Percentiles rank a stretch among this genome's conserved stretches.
Evolutionary conservation across 1,284 basidiomycete species (phyloP).

Genomic region (Sanghuangporus baumii): DNA sequence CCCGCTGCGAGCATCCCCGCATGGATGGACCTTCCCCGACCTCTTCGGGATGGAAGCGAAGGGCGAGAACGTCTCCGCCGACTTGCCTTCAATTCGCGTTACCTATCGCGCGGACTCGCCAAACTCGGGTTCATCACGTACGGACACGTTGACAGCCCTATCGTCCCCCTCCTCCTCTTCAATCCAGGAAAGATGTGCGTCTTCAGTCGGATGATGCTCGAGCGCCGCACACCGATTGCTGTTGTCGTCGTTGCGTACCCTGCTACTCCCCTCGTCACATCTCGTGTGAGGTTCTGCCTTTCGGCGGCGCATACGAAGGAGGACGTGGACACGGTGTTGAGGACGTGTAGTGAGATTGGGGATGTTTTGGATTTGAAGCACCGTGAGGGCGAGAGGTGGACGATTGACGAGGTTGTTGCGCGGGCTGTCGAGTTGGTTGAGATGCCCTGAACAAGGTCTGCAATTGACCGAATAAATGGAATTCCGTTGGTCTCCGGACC

Average conservation of each 20-base stretch:
- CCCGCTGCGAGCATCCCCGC: conserved; percentile 54
- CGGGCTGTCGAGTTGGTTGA: conserved; percentile 76
- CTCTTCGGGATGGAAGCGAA: conserved; percentile 76
- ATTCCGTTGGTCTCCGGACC: no score
- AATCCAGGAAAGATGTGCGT: conserved; percentile 90
- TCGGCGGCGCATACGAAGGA: conserved; percentile 96
- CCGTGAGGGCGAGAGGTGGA: conserved; percentile 73
- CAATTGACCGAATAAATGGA: background rate
- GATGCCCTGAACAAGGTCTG: conserved; percentile 22
- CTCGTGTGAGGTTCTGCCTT: conserved; percentile 91
- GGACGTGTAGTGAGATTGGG: conserved; percentile 92
- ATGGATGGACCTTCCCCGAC: conserved; percentile 68
- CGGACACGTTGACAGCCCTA: conserved; percentile 87
- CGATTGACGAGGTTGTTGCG: conserved; percentile 71
- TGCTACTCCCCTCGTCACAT: conserved; percentile 87
- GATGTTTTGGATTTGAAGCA: conserved; percentile 84
- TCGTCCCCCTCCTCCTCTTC: conserved; percentile 92
- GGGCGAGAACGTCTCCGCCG: conserved; percentile 79
- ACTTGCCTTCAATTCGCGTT: conserved; percentile 93
- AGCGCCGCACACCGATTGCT: conserved; percentile 75
- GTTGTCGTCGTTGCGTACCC: conserved; percentile 91
- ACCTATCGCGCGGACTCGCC: conserved; percentile 81
- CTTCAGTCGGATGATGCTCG: conserved; percentile 87
- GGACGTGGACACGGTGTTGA: conserved; percentile 85
- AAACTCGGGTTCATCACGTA: conserved; percentile 98